Base-by-base conservation (phyloP, 352 stramenopile genomes). In the Pythium rhizo-oryzae region DNA sequence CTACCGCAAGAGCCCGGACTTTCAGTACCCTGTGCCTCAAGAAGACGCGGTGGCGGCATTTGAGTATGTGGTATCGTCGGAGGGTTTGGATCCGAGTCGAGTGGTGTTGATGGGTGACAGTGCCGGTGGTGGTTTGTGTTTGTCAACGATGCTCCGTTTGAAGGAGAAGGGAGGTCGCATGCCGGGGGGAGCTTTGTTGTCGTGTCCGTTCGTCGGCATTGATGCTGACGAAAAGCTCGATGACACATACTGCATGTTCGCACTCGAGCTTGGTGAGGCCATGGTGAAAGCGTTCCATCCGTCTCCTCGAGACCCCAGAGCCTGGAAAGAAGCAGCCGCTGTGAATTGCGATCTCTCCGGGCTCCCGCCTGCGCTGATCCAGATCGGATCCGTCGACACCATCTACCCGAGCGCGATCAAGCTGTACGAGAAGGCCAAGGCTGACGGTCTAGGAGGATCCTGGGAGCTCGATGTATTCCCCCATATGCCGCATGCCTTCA, bases 401-500 rank as follows among this genome's bases (percentile, higher is more conserved):
- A 65, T 91, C 41, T 82, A 84, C 57, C 39, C 52, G 4, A 76
- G 81, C 33, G 75, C 80, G 5, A 58, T 82, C 35, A 65, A 67
- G 8, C 71, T 91, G 7, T 67, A 58, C 16, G 62, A 71, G n/a
- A 78, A 79, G 12, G 80, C 79, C 0, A 30, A 73, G 23, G 50
- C 50, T 0, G 62, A 82, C 28, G 69, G 77, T 0, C 66, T 84
- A 11, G 50, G 68, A 9, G 67, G 72, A 2, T 21, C 49, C 1
- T 70, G 58, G 58, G 68, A 86, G 54, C 30, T 88, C 49, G 80
- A 91, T 58, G 58, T 87, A 24, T 81, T 89, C 43, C 28, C 54
- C 3, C 74, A 77, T 66, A 84, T 92, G 71, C 80, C 81, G 4
- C 84, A 92, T 54, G 79, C 87, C 9, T 92, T 92, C 74, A 84